Base-by-base conservation (phyloP, 106 monocot genomes). In the Allium sativum region DNA sequence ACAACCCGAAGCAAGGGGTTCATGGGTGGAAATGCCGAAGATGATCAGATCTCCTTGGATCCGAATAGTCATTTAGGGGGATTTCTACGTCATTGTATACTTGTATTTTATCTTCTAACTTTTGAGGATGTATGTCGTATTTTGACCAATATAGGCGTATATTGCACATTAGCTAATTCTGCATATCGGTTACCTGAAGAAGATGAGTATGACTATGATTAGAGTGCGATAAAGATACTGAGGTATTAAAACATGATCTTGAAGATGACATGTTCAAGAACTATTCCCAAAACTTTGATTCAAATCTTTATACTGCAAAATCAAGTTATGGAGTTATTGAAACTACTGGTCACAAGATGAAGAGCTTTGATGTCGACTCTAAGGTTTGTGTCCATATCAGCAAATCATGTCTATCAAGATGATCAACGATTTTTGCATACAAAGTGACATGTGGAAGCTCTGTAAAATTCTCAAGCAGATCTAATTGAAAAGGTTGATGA, bases 71-170 rank as follows among this genome's bases (percentile, higher is more conserved):
- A 96, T 40, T 68, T 96, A 62, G 90, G 96, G 40, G 64, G 90
- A 15, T 96, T 80, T 62, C 47, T 96, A 20, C 96, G 96, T 18
- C 82, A 80, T 72, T 96, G 90, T 62, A 78, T 87, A 75, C 65
- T 90, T 59, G 72, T 82, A 21, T 96, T 96, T 59, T 87, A 80
- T 72, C 48, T 77, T 18, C 66, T 96, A 66, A 67, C 83, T 15
- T 96, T 91, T 78, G 96, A 96, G 93, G 91, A 81, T 45, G 82
- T 91, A 44, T 91, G 96, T 66, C 96, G 91, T 75, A 82, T 96
- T 56, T 69, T 91, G 69, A 82, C 91, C 22, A 88, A 78, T 73
- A 73, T 91, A 65, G 83, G 65, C 21, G 62, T 55, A 52, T 96
- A 96, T 61, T 96, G 84, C 68, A 84, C 66, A 55, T 60, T 82